phyloP scores from a whole-genome alignment of 2,329 filamentous ascomycete species.

The Xylaria multiplex region DNA sequence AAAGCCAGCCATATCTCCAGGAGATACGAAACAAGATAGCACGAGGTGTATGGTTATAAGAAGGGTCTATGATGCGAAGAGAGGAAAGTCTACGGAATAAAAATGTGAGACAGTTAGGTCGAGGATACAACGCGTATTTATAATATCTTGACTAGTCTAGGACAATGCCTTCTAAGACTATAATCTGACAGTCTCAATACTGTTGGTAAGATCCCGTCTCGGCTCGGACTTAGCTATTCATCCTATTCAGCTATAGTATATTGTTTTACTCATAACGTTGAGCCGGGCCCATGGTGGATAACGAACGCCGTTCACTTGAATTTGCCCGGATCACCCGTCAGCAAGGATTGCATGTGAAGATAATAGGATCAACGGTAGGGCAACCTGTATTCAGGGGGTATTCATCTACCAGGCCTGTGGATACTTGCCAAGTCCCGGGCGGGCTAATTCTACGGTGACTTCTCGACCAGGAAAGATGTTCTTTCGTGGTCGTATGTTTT shows the following conservation, averaged over 20 bases:
- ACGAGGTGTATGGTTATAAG: neutral
- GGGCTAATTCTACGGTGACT: neutral
- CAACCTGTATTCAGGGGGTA: neutral
- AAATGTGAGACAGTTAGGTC: neutral
- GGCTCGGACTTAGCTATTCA: neutral
- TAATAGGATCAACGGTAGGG: neutral
- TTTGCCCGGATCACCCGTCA: neutral
- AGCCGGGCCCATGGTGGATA: neutral
- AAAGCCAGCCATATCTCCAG: constrained; percentile 27
- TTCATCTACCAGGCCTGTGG: neutral
- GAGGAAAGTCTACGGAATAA: neutral
- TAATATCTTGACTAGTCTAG: neutral
- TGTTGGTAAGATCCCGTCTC: neutral
- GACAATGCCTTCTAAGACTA: neutral
- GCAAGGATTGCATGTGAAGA: neutral
- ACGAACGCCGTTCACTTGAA: neutral
- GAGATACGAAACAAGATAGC: neutral
- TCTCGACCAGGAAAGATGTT: neutral
- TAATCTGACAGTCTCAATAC: constrained; percentile 8
- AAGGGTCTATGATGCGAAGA: neutral
- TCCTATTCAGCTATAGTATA: neutral
- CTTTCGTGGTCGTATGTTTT: neutral
- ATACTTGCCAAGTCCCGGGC: neutral
- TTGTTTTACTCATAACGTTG: neutral
- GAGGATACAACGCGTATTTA: neutral